Percentiles rank a stretch among this genome's conserved stretches.
Conservation (phyloP, 352 stramenopile genomes). For the Phytophthora litchii region DNA sequence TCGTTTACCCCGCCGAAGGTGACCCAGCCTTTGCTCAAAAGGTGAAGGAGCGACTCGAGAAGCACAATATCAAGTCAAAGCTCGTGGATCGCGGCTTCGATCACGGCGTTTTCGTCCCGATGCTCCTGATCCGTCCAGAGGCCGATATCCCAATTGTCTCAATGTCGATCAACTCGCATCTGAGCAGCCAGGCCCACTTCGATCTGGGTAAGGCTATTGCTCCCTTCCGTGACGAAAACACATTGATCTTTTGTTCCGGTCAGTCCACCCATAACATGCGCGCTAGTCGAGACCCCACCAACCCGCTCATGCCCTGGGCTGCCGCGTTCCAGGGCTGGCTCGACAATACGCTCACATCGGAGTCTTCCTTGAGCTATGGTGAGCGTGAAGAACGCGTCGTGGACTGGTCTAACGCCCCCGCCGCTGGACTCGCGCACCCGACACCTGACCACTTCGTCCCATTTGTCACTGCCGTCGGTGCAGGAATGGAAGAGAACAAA, state of each 20-base stretch:
- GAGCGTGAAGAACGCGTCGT: constrained; percentile 27
- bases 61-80: constrained; percentile 48
- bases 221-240: constrained; percentile 57
- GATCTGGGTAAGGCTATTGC: constrained; percentile 47
- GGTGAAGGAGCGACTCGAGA: constrained; percentile 62
- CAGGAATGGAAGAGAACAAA: constrained; percentile 45
- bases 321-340: constrained; percentile 38
- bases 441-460: constrained; percentile 54
- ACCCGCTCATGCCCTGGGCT: constrained; percentile 23
- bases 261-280: constrained; percentile 44
- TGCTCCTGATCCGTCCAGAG: constrained; percentile 86
- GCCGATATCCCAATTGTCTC: constrained; percentile 87
- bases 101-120: constrained; percentile 92
- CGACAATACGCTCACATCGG: constrained; percentile 30
- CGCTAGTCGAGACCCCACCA: constrained; percentile 20
- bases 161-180: constrained; percentile 59
- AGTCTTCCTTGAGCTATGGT: constrained; percentile 18
- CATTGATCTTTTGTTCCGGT: constrained; percentile 74
- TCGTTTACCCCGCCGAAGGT: constrained; percentile 76
- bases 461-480: constrained; percentile 44
- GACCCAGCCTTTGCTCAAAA: constrained; percentile 60
- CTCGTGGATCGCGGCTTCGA: constrained; percentile 75
- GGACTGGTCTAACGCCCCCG: constrained; percentile 36
- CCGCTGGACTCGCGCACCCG: constrained; percentile 37
- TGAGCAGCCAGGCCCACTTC: constrained; percentile 50